Base-by-base conservation (phyloP, 1,139 yeast genomes). In the Meyerozyma smithsonii region DNA sequence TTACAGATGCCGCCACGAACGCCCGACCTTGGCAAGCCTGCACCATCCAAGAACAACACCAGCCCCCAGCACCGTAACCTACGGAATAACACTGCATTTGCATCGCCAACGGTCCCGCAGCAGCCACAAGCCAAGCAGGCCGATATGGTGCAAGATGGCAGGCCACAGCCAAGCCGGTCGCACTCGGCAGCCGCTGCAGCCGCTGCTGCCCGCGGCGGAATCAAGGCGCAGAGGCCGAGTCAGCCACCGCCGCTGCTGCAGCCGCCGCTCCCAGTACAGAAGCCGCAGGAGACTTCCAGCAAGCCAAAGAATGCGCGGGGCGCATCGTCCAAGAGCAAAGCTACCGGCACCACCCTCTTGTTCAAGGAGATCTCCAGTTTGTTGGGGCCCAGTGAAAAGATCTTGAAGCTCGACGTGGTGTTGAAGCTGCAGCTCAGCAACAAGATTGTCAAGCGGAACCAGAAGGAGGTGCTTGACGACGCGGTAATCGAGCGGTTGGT, bases 401-500 rank as follows among this genome's bases (percentile, higher is more conserved):
- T 71, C 16, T 52, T 71, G 26, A 71, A 71, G 45, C 56, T 71
- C 54, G 76, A 70, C 45, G 59, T 58, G 8, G 58, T 71, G 5
- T 50, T 63, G 28, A 67, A 68, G 45, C 69, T 66, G 67, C 61
- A 58, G 35, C 54, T 70, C 35, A 55, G 59, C 38, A 64, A 58
- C 42, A 50, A 47, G 34, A 42, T 50, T 21, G 43, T 61, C 16
- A 46, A 53, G 12, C 46, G 70, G 19, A 47, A 53, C 2, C 44
- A 50, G 1, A 42, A 44, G 4, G 59, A 57, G 16, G 58, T 53
- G 8, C 49, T 71, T 28, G 68, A 67, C 44, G 74, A 69, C 46
- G 47, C 51, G 3, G 47, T 56, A 4, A 67, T 71, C 35, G 74
- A 71, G 43, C 51, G 56, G 32, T 68, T 74, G 41, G 79, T 78